Conservation (phyloP, 768 basidiomycete species). For the Holtermannia corniformis region DNA sequence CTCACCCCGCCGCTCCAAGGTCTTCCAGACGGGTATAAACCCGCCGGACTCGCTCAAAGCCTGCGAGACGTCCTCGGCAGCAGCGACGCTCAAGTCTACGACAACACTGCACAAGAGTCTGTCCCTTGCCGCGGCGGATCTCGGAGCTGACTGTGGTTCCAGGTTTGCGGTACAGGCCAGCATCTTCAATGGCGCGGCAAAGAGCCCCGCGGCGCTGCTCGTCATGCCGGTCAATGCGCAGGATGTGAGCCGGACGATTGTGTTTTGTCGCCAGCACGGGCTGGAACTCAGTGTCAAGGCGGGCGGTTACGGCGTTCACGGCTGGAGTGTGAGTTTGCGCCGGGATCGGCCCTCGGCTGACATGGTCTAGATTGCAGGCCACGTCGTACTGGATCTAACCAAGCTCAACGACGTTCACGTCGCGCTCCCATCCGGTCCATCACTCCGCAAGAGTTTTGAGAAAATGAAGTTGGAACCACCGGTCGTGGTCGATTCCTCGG, state of each 20-base stretch:
- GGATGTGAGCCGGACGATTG: slow-evolving; percentile 70
- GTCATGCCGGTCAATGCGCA: slow-evolving; percentile 66
- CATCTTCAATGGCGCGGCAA: slow-evolving; percentile 70
- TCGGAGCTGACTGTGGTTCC: background rate
- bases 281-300: slow-evolving; percentile 74
- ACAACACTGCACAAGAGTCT: too few relatives aligned
- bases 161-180: slow-evolving; percentile 35
- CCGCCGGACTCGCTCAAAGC: background rate
- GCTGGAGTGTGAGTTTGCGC: slow-evolving; percentile 57
- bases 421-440: slow-evolving; percentile 41
- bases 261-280: slow-evolving; percentile 62
- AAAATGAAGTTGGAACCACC: background rate
- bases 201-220: slow-evolving; percentile 53
- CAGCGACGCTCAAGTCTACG: too few relatives aligned
- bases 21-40: background rate
- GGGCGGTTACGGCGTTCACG: slow-evolving; percentile 83
- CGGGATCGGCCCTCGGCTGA: background rate
- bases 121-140: too few relatives aligned
- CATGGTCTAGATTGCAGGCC: slow-evolving; percentile 53
- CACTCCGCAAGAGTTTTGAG: slow-evolving; percentile 15
- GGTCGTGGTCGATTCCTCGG: slow-evolving; percentile 2
- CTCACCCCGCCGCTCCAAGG: background rate
- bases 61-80: too few relatives aligned
- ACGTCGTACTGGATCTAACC: slow-evolving; percentile 72
- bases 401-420: slow-evolving; percentile 60